Conservation (phyloP, 2,329 filamentous ascomycete species). For the Alternaria infectoria region DNA sequence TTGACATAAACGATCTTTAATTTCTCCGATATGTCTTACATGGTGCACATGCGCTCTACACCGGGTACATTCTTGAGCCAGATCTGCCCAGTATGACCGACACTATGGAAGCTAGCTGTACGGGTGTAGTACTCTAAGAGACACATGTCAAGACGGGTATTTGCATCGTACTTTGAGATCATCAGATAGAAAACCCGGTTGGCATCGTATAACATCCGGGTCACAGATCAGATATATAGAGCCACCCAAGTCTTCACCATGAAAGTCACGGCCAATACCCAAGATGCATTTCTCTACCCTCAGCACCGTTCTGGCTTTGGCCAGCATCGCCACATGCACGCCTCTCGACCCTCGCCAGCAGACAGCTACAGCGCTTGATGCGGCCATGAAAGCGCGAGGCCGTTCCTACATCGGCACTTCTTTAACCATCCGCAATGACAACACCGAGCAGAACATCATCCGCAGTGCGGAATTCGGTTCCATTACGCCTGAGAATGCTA, state of each 20-base stretch:
- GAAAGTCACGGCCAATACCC: neutral
- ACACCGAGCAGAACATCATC: conserved; percentile 32
- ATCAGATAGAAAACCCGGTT: neutral
- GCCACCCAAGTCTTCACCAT: neutral
- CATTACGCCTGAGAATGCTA: conserved; percentile 48
- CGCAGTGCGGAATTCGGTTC: conserved; percentile 37
- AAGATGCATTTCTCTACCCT: conserved; percentile 29
- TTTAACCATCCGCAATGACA: conserved; percentile 44
- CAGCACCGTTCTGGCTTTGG: conserved; percentile 27
- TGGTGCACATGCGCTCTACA: neutral
- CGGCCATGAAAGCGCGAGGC: conserved; percentile 29
- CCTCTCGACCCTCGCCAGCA: conserved; percentile 26
- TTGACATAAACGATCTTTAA: conserved; percentile 13
- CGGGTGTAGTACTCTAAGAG: conserved; percentile 9
- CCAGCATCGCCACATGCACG: conserved; percentile 17
- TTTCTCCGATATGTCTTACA: conserved; percentile 15
- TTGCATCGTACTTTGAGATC: conserved; percentile 4
- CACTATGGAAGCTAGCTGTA: conserved; percentile 4
- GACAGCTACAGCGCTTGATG: conserved; percentile 25
- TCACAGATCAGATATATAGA: neutral
- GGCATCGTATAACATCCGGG: neutral
- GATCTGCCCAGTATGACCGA: conserved; percentile 1
- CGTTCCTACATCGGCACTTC: conserved; percentile 47
- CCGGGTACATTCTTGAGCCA: neutral
- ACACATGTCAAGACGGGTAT: conserved; percentile 21